Percentiles rank a stretch among this genome's conserved stretches.
Conservation (phyloP, 2,329 filamentous ascomycete species). For the Xylariaceae sp. region DNA sequence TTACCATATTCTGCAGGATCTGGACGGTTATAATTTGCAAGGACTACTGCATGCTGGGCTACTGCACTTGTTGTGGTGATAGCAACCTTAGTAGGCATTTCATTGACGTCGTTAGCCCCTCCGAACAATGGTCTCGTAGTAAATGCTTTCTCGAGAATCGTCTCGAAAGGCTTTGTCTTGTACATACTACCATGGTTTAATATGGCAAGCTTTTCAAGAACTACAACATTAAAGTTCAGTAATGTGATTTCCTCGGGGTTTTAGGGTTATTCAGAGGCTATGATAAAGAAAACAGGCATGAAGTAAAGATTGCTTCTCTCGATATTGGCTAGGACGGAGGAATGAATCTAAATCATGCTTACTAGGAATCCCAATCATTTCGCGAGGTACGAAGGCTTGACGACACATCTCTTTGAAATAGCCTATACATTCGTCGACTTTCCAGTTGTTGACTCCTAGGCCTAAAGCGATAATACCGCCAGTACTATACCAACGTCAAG, state of each 20-base stretch:
- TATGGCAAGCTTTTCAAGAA: conserved; percentile 37
- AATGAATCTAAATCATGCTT: too few species aligned
- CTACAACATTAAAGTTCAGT: too few species aligned
- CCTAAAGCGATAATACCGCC: conserved; percentile 39
- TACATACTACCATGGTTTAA: conserved; percentile 41
- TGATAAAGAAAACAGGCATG: too few species aligned
- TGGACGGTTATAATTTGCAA: conserved; percentile 41
- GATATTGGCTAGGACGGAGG: too few species aligned
- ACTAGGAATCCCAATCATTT: conserved; percentile 37
- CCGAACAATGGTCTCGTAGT: conserved; percentile 40
- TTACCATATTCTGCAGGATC: conserved; percentile 33
- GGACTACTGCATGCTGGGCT: conserved; percentile 35
- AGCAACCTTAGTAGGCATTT: conserved; percentile 31
- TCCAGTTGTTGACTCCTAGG: conserved; percentile 41
- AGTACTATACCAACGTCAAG: conserved; percentile 23
- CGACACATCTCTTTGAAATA: conserved; percentile 39
- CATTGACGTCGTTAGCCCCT: conserved; percentile 29
- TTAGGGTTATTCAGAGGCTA: too few species aligned
- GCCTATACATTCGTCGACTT: conserved; percentile 33
- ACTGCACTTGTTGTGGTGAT: conserved; percentile 34
- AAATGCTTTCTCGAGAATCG: conserved; percentile 34
- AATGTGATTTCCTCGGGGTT: too few species aligned
- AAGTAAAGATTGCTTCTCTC: too few species aligned
- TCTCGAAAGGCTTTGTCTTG: conserved; percentile 39
- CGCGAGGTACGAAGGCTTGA: conserved; percentile 37